These are phyloP conservation scores for Eucalyptus fibrosa DNA, from an alignment of 345 rosid genomes.

Conservation along the genomic window DNA sequence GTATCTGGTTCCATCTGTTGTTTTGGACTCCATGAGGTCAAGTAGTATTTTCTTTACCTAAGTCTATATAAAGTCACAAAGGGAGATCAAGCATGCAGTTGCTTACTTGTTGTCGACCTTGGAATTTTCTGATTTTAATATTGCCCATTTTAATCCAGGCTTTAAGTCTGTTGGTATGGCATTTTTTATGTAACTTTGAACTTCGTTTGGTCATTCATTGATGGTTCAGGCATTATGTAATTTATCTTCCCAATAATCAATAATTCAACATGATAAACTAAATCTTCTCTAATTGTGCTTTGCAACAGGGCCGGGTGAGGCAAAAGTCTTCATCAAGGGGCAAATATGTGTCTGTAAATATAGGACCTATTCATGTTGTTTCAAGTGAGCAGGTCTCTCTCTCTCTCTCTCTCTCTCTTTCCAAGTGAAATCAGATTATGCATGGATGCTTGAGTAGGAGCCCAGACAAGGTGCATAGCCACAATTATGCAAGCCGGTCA, in stretches of 20 bases:
- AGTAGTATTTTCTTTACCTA: background rate
- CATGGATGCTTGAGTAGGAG: background rate
- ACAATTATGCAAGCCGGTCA: background rate
- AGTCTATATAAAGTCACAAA: background rate
- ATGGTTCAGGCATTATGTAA: background rate
- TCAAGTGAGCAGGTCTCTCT: conserved; percentile 79
- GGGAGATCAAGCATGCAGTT: background rate
- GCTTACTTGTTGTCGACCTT: background rate
- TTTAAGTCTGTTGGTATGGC: background rate
- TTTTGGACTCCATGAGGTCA: background rate
- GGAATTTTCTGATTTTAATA: background rate
- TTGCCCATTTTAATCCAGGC: background rate
- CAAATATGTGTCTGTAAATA: conserved; percentile 84
- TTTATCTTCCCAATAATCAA: background rate
- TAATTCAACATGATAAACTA: background rate
- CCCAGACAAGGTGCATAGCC: background rate
- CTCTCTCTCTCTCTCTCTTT: background rate
- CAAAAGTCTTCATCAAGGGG: conserved; percentile 84
- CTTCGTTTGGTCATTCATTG: background rate
- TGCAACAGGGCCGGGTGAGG: conserved; percentile 56
- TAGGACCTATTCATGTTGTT: conserved; percentile 73
- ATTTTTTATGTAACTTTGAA: background rate
- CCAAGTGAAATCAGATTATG: background rate
- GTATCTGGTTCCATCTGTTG: background rate
- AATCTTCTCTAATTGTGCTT: background rate